phyloP scores from a whole-genome alignment of 164 flowering plant genomes.

The Tinospora cordifolia region DNA sequence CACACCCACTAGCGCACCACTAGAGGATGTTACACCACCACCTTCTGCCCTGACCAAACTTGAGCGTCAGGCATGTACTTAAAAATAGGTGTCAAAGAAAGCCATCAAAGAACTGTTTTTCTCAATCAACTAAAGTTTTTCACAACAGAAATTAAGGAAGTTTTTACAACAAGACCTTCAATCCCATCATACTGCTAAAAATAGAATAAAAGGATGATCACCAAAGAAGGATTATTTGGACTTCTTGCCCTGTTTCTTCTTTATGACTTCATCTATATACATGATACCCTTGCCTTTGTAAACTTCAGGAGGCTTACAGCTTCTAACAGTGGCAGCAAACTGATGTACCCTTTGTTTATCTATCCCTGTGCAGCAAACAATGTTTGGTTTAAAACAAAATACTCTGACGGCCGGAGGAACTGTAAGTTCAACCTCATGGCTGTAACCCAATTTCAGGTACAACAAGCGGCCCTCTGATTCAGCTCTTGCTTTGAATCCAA shows the following conservation, averaged over 20 bases:
- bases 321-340: constrained; percentile 76
- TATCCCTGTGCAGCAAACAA: constrained; percentile 76
- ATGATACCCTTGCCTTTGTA: constrained; percentile 90
- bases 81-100: too few relatives aligned
- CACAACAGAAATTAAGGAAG: too few relatives aligned
- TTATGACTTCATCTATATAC: constrained; percentile 77
- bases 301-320: constrained; percentile 85
- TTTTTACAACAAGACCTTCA: too few relatives aligned
- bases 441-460: constrained; percentile 78
- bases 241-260: constrained; percentile 84
- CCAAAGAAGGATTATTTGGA: constrained; percentile 34
- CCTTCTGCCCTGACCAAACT: too few relatives aligned
- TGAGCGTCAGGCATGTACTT: too few relatives aligned
- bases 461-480: constrained; percentile 73
- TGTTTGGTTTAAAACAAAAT: constrained; percentile 72
- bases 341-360: constrained; percentile 75
- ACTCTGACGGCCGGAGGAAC: constrained; percentile 93
- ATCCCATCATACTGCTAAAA: too few relatives aligned
- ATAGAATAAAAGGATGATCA: too few relatives aligned
- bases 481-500: constrained; percentile 88
- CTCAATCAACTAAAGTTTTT: too few relatives aligned
- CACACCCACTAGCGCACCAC: too few relatives aligned
- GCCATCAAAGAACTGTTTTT: too few relatives aligned
- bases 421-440: constrained; percentile 82
- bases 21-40: too few relatives aligned